phyloP scores from a whole-genome alignment of 768 basidiomycete species.

The Trametes villosa region DNA sequence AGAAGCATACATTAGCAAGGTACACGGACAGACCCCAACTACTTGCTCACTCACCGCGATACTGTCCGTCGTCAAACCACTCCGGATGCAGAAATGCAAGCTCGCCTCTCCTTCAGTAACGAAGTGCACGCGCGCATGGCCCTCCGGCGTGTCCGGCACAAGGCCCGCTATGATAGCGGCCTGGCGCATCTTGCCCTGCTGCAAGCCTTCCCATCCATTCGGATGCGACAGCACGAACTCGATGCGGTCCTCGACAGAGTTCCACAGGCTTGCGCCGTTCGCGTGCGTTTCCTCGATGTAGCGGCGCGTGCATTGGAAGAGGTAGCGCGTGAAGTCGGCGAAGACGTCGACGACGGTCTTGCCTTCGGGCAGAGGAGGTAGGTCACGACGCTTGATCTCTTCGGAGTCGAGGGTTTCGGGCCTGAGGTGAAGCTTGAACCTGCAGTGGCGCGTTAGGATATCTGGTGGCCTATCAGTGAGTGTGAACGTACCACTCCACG shows the following conservation, averaged over 20 bases:
- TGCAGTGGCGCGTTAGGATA: background rate
- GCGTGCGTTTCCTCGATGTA: conserved; percentile 55
- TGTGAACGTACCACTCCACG: conserved; percentile 20
- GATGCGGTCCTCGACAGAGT: conserved; percentile 44
- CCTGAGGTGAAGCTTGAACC: conserved; percentile 28
- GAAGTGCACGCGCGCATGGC: conserved; percentile 51
- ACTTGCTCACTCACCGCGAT: conserved; percentile 29
- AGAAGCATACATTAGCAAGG: background rate
- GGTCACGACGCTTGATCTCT: conserved; percentile 5
- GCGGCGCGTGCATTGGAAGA: conserved; percentile 46
- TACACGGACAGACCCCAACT: background rate
- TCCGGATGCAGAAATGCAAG: conserved; percentile 51
- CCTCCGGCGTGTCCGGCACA: conserved; percentile 45
- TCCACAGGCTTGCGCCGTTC: conserved; percentile 50
- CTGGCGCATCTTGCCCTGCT: conserved; percentile 59
- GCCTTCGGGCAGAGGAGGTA: conserved; percentile 9
- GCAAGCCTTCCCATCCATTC: conserved; percentile 67
- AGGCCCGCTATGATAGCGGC: conserved; percentile 60
- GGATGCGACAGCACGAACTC: conserved; percentile 64
- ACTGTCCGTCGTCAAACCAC: conserved; percentile 36
- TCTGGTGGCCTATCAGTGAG: background rate
- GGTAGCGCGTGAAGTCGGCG: conserved; percentile 51
- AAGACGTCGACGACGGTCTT: conserved; percentile 46
- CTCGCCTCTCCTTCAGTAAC: conserved; percentile 63
- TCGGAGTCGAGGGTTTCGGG: conserved; percentile 19